Evolutionary conservation across 2,329 filamentous ascomycete species (phyloP), one percentile per base, ranked within the genome.

Genomic region (Paracoccidioides lutzii): DNA sequence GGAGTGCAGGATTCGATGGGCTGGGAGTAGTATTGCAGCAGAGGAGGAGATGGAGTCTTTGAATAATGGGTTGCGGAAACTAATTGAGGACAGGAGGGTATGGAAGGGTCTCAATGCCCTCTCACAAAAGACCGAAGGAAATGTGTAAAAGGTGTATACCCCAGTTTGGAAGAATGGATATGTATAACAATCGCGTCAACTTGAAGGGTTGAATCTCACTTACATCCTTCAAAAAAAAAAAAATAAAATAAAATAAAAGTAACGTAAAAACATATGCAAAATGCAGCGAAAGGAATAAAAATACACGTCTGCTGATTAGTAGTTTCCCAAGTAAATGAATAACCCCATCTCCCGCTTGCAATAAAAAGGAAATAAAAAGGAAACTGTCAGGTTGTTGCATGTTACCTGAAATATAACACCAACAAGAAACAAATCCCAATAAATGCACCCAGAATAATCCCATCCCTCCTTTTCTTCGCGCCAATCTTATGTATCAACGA

Each of bases 401-500:
- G 56, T 78, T 71, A 93, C 68, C 83, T 74, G 67, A 93, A 87
- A 70, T 83, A 94, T 65, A 91, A 81, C 65, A 97, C 80, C 73
- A 94, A 73, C 64, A 97, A 72, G 67, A 94, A 94, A 73, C 93
- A 97, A 63, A 95, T 80, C 0, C 90, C 90, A 65, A 98, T 90
- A 66, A 98, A 95, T 49, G 78, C 76, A 15, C 89, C 93, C 75
- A 98, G 80, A 61, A 98, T 95, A 62, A 98, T 85, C 35, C 90
- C 90, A 71, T 98, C 93, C 64, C 93, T 84, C 69, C 91, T 83
- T 80, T 95, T 95, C 77, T 95, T 94, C 57, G 88, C 85, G 53
- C 90, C 91, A 72, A 98, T 98, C 73, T 88, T 86, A 53, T 84
- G 83, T 64, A 98, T 97, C 66, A 98, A 75, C 53, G 84, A 84